Percentiles rank a stretch among this genome's conserved stretches.
Conservation (phyloP, 805 yeast species). For the Saccharomycopsis babjevae region DNA sequence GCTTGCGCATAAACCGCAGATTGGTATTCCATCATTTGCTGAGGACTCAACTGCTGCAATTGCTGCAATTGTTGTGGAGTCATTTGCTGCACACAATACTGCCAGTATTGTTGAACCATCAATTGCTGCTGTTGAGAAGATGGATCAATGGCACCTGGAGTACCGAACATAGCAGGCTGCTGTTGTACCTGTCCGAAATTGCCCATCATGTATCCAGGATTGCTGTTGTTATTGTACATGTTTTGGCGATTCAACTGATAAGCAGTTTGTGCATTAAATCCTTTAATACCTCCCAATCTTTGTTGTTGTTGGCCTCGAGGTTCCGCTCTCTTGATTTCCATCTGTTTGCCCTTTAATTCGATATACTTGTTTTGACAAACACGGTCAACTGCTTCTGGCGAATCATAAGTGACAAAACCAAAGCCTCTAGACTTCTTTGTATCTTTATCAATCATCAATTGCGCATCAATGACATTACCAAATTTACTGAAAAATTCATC, state of each 20-base stretch:
- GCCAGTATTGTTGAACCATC: conserved; percentile 47
- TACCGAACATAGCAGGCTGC: conserved; percentile 10
- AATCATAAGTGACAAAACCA: conserved; percentile 92
- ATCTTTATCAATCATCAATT: conserved; percentile 93
- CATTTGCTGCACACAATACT: conserved; percentile 48
- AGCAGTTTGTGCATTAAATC: conserved; percentile 14
- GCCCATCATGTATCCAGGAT: conserved; percentile 19
- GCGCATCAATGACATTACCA: conserved; percentile 91
- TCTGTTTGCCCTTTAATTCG: conserved; percentile 73
- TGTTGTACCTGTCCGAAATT: conserved; percentile 19
- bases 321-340: conserved; percentile 78
- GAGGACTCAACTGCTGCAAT: conserved; percentile 19
- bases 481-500: conserved; percentile 76
- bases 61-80: conserved; percentile 31
- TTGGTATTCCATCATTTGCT: neutral
- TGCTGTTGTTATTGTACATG: conserved; percentile 5
- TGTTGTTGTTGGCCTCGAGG: conserved; percentile 61
- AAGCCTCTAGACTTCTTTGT: conserved; percentile 96
- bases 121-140: conserved; percentile 19
- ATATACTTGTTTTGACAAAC: conserved; percentile 76
- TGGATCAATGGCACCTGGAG: conserved; percentile 9
- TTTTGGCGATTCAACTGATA: conserved; percentile 10
- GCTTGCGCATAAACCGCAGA: conserved; percentile 1
- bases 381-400: conserved; percentile 87
- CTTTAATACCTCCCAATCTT: conserved; percentile 23